phyloP scores from a whole-genome alignment of 352 stramenopile genomes.

The Phytopythium vexans region DNA sequence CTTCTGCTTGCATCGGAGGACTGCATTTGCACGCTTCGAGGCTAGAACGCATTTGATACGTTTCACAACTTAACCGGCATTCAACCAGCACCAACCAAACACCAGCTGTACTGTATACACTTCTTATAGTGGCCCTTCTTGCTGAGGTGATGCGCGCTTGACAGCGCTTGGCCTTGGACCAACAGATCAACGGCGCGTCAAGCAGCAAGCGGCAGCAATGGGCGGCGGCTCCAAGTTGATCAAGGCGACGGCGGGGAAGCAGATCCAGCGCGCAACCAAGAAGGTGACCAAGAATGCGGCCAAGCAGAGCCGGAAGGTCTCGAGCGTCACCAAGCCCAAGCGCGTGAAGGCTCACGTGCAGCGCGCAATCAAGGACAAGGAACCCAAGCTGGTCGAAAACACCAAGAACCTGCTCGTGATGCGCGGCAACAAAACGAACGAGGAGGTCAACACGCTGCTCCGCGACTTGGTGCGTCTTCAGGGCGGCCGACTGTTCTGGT shows the following conservation, averaged over 20 bases:
- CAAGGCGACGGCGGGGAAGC: slow-evolving; percentile 66
- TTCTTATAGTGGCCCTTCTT: neutral
- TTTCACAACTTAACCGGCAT: neutral
- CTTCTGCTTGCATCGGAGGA: too few species aligned
- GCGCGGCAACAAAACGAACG: slow-evolving; percentile 88
- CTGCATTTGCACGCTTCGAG: too few species aligned
- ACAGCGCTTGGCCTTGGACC: neutral
- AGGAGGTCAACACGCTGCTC: slow-evolving; percentile 79
- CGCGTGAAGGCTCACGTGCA: slow-evolving; percentile 77
- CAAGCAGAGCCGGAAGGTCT: slow-evolving; percentile 76
- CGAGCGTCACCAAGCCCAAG: slow-evolving; percentile 70
- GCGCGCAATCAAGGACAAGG: slow-evolving; percentile 84
- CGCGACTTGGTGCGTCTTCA: slow-evolving; percentile 59
- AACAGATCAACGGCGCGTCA: slow-evolving; percentile 11
- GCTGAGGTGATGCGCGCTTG: neutral
- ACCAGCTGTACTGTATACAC: neutral
- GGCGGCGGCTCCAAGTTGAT: slow-evolving; percentile 61
- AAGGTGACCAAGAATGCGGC: slow-evolving; percentile 65
- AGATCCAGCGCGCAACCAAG: slow-evolving; percentile 55
- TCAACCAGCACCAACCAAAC: slow-evolving; percentile 45
- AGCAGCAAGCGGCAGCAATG: slow-evolving; percentile 30
- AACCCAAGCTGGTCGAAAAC: slow-evolving; percentile 91
- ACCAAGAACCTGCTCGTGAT: slow-evolving; percentile 89
- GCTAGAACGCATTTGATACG: neutral
- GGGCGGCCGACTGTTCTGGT: neutral